These are phyloP conservation scores for Calonectria ilicicola DNA, from an alignment of 2,329 filamentous ascomycete species.

Conservation along the genomic window DNA sequence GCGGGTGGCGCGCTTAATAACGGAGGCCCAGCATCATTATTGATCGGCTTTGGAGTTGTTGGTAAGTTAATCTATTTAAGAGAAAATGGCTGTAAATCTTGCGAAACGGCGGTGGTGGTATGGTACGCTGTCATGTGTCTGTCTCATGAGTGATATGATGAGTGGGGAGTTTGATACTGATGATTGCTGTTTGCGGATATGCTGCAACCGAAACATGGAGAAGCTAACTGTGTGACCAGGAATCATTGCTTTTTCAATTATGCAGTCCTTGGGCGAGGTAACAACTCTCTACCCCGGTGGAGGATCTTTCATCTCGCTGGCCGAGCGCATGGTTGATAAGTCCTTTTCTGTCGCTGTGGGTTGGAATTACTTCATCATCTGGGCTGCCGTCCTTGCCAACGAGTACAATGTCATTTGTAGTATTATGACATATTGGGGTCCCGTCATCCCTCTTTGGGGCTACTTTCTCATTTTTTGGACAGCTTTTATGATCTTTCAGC, in stretches of 20 bases:
- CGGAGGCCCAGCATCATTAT: slow-evolving; percentile 77
- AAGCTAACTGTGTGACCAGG: slow-evolving; percentile 42
- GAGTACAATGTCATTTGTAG: slow-evolving; percentile 78
- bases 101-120: not conserved
- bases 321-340: slow-evolving; percentile 78
- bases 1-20: slow-evolving; percentile 75
- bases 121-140: not conserved
- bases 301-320: slow-evolving; percentile 78
- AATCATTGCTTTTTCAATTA: slow-evolving; percentile 74
- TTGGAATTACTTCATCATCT: slow-evolving; percentile 80
- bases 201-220: not conserved
- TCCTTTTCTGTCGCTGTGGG: slow-evolving; percentile 77
- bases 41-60: slow-evolving; percentile 81
- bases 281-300: slow-evolving; percentile 79
- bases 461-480: slow-evolving; percentile 82
- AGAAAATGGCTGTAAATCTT: not conserved
- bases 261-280: slow-evolving; percentile 81
- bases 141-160: not conserved
- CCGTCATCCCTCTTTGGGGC: slow-evolving; percentile 71
- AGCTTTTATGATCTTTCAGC: slow-evolving; percentile 75
- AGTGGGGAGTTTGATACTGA: not conserved
- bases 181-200: not conserved
- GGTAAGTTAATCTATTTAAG: slow-evolving; percentile 48
- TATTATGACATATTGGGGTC: slow-evolving; percentile 75
- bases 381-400: slow-evolving; percentile 74